Percentiles rank a stretch among this genome's conserved stretches.
These are phyloP conservation scores for Coemansia sp. DNA, from an alignment of 192 early-diverging fungal genomes.

Conservation along the genomic window DNA sequence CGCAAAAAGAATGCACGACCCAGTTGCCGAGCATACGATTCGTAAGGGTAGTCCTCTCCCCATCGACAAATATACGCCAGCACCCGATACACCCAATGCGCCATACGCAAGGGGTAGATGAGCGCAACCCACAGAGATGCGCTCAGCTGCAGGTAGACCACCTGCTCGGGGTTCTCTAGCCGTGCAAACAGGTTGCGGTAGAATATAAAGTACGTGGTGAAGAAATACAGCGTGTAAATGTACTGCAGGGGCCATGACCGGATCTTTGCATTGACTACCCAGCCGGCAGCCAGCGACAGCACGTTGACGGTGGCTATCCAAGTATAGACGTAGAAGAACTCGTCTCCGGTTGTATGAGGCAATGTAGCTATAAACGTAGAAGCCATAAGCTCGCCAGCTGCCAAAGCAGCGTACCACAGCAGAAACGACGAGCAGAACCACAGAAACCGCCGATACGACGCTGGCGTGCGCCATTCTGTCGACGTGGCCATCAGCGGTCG, in stretches of 20 bases:
- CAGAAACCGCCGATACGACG: slow-evolving; percentile 70
- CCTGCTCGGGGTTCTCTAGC: slow-evolving; percentile 65
- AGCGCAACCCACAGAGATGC: slow-evolving; percentile 74
- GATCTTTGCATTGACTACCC: slow-evolving; percentile 62
- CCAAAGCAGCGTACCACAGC: slow-evolving; percentile 65
- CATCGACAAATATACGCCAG: slow-evolving; percentile 54
- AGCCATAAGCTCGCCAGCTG: slow-evolving; percentile 68
- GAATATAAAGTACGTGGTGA: slow-evolving; percentile 80
- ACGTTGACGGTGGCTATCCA: slow-evolving; percentile 71
- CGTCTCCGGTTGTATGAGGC: slow-evolving; percentile 61
- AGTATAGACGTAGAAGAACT: slow-evolving; percentile 69
- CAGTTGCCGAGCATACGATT: slow-evolving; percentile 65
- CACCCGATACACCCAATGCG: slow-evolving; percentile 52
- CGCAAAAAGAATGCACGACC: slow-evolving; percentile 68
- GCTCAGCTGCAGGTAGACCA: slow-evolving; percentile 63
- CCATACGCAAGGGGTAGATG: slow-evolving; percentile 73
- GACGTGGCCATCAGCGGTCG: slow-evolving; percentile 60
- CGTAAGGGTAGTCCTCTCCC: slow-evolving; percentile 62
- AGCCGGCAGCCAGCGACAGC: slow-evolving; percentile 64
- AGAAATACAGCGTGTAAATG: slow-evolving; percentile 73
- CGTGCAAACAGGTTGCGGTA: slow-evolving; percentile 76
- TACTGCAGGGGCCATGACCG: slow-evolving; percentile 67
- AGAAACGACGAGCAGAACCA: slow-evolving; percentile 73
- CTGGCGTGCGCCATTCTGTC: slow-evolving; percentile 60
- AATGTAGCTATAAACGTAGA: slow-evolving; percentile 58